Evolutionary conservation across 345 rosid genomes (phyloP).

Genomic region (Syzygium oleosum): DNA sequence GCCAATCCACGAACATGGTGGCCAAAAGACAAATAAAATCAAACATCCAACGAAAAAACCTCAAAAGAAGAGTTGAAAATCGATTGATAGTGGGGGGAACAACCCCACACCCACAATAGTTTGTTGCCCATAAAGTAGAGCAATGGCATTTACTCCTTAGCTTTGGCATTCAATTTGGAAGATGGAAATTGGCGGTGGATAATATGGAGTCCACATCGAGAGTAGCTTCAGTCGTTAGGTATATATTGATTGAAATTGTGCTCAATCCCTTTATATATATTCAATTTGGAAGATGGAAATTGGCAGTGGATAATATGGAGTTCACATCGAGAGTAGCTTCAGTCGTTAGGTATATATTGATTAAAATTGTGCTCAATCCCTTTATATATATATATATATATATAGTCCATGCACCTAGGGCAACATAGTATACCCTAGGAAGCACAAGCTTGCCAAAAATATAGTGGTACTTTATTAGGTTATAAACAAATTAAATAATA

Average conservation of each 20-base stretch:
- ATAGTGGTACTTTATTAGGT: neutral
- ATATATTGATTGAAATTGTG: neutral
- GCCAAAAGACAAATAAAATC: neutral
- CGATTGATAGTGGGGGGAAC: neutral
- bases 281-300: neutral
- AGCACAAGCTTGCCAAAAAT: neutral
- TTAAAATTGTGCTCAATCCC: neutral
- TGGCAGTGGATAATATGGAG: neutral
- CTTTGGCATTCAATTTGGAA: neutral
- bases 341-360: neutral
- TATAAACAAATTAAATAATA: neutral
- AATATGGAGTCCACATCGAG: neutral
- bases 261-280: neutral
- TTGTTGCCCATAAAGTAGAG: neutral
- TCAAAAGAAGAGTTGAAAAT: neutral
- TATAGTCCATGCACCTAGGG: neutral
- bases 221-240: neutral
- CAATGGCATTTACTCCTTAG: neutral
- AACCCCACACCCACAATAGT: neutral
- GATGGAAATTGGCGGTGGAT: neutral
- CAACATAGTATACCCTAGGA: neutral
- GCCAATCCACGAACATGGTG: neutral
- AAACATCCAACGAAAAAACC: neutral
- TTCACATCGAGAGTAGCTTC: neutral
- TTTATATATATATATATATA: neutral